Conservation (phyloP, 2,329 filamentous ascomycete genomes). For the Ophiocordyceps unilateralis region DNA sequence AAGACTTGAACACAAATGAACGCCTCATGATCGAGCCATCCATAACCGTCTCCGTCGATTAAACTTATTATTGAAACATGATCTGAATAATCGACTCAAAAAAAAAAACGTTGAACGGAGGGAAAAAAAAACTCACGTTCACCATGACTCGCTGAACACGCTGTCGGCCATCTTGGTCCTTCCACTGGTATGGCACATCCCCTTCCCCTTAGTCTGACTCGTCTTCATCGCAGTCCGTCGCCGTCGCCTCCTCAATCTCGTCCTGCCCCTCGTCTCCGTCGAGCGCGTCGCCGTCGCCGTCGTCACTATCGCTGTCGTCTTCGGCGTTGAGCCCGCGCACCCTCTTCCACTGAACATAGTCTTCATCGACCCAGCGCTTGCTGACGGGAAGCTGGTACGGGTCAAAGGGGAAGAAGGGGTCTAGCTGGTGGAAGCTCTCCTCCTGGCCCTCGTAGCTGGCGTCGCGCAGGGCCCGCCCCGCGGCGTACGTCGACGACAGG, state of each 20-base stretch:
- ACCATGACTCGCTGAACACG: conserved; percentile 6
- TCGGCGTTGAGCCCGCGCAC: conserved; percentile 51
- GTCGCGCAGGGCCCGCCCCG: conserved; percentile 36
- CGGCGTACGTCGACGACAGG: conserved; percentile 37
- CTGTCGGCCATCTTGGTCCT: background rate
- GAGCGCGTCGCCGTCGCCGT: conserved; percentile 24
- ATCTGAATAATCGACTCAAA: too few relatives aligned
- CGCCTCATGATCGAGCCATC: too few relatives aligned
- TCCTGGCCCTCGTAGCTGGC: conserved; percentile 33
- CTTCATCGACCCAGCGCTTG: conserved; percentile 69
- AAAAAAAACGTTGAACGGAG: background rate
- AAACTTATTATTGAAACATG: too few relatives aligned
- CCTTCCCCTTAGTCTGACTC: conserved; percentile 17
- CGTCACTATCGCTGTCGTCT: conserved; percentile 33
- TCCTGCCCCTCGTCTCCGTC: conserved; percentile 20
- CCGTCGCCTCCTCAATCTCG: conserved; percentile 14
- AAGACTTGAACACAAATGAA: too few relatives aligned
- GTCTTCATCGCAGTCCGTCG: conserved; percentile 14
- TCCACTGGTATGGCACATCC: background rate
- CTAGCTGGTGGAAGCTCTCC: conserved; percentile 69
- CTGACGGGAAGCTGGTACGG: conserved; percentile 83
- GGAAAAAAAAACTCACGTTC: background rate
- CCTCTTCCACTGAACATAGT: conserved; percentile 68
- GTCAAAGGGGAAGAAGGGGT: conserved; percentile 94
- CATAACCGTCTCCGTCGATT: too few relatives aligned